A percentile compares a stretch with the other conserved stretches of the same genome.
These are phyloP conservation scores for Daldinia bambusicola DNA, from an alignment of 495 filamentous ascomycete species.

Conservation along the genomic window DNA sequence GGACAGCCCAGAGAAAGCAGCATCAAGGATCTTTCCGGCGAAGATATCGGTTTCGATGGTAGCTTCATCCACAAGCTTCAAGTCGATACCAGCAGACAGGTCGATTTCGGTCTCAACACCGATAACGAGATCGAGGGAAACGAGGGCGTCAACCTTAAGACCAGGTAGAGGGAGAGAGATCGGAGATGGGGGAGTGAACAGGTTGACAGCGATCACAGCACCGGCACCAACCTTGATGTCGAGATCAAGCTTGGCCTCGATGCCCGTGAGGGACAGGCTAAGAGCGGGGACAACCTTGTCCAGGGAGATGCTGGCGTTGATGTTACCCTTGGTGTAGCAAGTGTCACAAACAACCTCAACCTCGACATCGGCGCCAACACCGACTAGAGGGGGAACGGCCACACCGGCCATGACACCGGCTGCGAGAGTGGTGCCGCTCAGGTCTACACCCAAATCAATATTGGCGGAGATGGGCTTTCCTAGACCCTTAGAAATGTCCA, in stretches of 20 bases:
- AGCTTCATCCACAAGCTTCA: constrained; percentile 53
- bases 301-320: constrained; percentile 49
- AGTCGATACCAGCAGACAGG: constrained; percentile 54
- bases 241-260: constrained; percentile 53
- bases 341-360: constrained; percentile 47
- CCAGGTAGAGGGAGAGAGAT: constrained; percentile 49
- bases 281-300: constrained; percentile 48
- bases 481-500: constrained; percentile 40
- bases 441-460: constrained; percentile 41
- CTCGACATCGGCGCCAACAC: constrained; percentile 40
- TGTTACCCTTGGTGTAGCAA: constrained; percentile 50
- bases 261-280: constrained; percentile 46
- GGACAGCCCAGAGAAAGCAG: constrained; percentile 43
- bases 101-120: constrained; percentile 53
- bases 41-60: constrained; percentile 53
- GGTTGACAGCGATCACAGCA: constrained; percentile 51
- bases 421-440: constrained; percentile 41
- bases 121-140: constrained; percentile 55
- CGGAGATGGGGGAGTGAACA: constrained; percentile 46
- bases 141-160: constrained; percentile 51
- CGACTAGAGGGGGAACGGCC: constrained; percentile 34
- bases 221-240: constrained; percentile 48
- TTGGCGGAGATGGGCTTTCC: constrained; percentile 42
- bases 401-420: constrained; percentile 45
- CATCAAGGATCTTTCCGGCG: constrained; percentile 53